Evolutionary conservation across 2,329 filamentous ascomycete species (phyloP), one percentile per base, ranked within the genome.

Genomic region (Beauveria rudraprayagi): DNA sequence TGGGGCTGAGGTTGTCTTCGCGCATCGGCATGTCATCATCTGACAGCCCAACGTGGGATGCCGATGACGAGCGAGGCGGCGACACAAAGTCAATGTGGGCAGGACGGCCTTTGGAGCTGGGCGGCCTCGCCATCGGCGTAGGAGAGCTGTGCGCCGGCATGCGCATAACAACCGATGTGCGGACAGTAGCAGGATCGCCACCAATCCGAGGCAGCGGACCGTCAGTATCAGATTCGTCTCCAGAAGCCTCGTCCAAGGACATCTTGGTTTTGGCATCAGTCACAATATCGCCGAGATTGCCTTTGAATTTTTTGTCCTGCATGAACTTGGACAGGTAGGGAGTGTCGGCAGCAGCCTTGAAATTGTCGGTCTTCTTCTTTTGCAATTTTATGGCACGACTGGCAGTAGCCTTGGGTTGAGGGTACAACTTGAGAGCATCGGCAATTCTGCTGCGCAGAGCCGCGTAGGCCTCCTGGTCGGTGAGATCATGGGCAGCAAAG

Each of bases 321-420:
- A 91, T 78, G 52, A 90, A 73, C 46, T 80, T 80, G 34, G 88
- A 90, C 22, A 92, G 77, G 72, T 89, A 81, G 16, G 89, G 89
- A 17, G 84, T 83, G 40, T 83, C 80, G 7, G 80, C 71, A 11
- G 85, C 83, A 75, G 67, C 86, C 84, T 55, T 34, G 54, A 61
- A 47, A 48, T 57, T 24, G 60, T 52, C 60, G 54, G 61, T 50
- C 62, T 61, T 65, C 55, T 65, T 62, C 52, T 68, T 67, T 56
- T 72, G 64, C 52, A 71, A 66, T 34, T 69, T 68, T 48, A 71
- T 65, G 17, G 70, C 72, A 51, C 81, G 78, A 61, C 81, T 80
- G 51, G 73, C 71, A 34, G 71, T 73, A 63, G 82, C 72, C 70
- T 79, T 79, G 63, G 81, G 81, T 65, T 81, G 75, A 51, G 76